Evolutionary conservation across 2,329 filamentous ascomycete genomes (phyloP).

Genomic region (Pyrenophora teres): DNA sequence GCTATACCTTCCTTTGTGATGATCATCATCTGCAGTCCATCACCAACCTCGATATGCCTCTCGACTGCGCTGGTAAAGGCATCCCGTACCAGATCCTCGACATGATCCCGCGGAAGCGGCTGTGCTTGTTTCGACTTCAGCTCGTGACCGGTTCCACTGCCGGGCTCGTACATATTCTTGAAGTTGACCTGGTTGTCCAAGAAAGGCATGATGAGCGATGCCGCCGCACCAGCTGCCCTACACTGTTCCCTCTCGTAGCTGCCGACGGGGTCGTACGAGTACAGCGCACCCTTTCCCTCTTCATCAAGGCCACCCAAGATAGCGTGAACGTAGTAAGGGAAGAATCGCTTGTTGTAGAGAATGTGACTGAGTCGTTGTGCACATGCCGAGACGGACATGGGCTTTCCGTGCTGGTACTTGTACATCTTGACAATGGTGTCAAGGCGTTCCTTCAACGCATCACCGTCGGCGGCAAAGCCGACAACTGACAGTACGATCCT

Average conservation of each 20-base stretch:
- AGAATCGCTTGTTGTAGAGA: conserved; percentile 96
- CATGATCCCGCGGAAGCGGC: conserved; percentile 72
- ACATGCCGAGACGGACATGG: conserved; percentile 91
- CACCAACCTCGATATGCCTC: conserved; percentile 98
- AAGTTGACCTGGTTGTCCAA: conserved; percentile 99
- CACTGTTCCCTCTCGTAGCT: conserved; percentile 98
- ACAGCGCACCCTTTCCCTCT: conserved; percentile 89
- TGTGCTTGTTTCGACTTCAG: conserved; percentile 71
- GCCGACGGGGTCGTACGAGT: conserved; percentile 97
- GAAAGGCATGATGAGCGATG: conserved; percentile 98
- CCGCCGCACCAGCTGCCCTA: conserved; percentile 87
- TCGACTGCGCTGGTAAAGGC: conserved; percentile 98
- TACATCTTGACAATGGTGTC: conserved; percentile 98
- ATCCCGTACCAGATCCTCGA: conserved; percentile 90
- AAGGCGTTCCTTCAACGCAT: conserved; percentile 89
- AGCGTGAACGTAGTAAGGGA: conserved; percentile 96
- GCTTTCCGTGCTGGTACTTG: conserved; percentile 95
- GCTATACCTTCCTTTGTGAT: conserved; percentile 87
- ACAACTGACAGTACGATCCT: conserved; percentile 91
- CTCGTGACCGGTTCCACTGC: conserved; percentile 80
- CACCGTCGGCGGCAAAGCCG: conserved; percentile 92
- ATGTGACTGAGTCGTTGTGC: conserved; percentile 94
- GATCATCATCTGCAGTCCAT: conserved; percentile 92
- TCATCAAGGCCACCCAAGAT: conserved; percentile 95
- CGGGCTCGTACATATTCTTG: conserved; percentile 96